Conservation (phyloP, 768 basidiomycete genomes). For the Hypholoma fasciculare region DNA sequence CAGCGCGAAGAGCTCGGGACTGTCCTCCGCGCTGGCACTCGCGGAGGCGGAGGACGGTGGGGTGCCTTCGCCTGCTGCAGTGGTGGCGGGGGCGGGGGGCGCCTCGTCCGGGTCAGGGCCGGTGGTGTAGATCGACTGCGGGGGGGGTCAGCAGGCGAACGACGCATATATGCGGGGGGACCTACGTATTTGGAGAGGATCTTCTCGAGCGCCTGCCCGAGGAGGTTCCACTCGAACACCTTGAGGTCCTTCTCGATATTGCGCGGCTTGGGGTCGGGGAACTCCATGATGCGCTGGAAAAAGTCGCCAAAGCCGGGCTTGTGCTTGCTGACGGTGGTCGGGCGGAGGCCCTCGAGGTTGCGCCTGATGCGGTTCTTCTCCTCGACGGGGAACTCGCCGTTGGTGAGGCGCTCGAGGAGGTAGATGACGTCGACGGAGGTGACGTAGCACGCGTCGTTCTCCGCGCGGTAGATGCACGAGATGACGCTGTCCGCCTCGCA, state of each 20-base stretch:
- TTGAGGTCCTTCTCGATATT: constrained; percentile 98
- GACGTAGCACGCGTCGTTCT: constrained; percentile 76
- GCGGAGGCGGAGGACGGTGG: constrained; percentile 29
- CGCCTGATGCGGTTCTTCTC: constrained; percentile 96
- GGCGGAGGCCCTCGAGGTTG: constrained; percentile 91
- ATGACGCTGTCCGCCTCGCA: constrained; percentile 77
- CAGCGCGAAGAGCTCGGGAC: constrained; percentile 26
- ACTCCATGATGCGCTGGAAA: constrained; percentile 96
- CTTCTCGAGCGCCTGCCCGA: constrained; percentile 75
- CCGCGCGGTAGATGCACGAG: constrained; percentile 91
- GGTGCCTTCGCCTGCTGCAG: background rate
- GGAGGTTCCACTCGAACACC: constrained; percentile 74
- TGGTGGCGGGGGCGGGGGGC: background rate
- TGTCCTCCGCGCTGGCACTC: constrained; percentile 16
- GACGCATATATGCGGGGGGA: constrained; percentile 12
- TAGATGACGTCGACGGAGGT: constrained; percentile 97
- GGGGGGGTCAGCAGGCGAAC: background rate
- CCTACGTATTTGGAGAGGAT: constrained; percentile 84
- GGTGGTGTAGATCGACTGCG: constrained; percentile 50
- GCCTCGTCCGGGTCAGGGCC: background rate
- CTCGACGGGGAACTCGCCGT: constrained; percentile 86
- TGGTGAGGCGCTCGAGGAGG: constrained; percentile 75
- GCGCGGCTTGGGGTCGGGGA: constrained; percentile 89
- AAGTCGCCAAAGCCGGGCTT: constrained; percentile 80
- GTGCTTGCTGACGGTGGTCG: constrained; percentile 87